A percentile compares a stretch with the other conserved stretches of the same genome.
Conservation (phyloP, 345 rosid species). For the Citropsis articulata region DNA sequence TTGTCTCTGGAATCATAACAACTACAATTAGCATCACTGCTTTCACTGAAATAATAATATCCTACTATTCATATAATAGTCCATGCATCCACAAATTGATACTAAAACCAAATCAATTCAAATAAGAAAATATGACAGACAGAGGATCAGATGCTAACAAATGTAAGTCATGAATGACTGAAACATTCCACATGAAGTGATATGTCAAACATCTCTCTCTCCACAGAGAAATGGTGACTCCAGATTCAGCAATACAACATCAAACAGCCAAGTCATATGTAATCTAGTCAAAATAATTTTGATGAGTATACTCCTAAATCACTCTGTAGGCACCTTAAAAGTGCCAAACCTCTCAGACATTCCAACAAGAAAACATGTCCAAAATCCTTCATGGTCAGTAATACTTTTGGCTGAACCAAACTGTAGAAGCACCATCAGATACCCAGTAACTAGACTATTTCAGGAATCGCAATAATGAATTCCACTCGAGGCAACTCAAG, state of each 20-base stretch:
- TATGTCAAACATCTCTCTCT: background rate
- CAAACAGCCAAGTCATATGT: background rate
- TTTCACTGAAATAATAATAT: background rate
- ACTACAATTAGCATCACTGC: background rate
- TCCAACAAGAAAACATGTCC: background rate
- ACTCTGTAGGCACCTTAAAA: background rate
- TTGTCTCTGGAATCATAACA: too few species aligned
- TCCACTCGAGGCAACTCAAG: background rate
- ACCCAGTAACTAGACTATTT: background rate
- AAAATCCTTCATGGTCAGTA: background rate
- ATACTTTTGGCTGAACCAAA: background rate
- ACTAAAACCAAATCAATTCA: conserved; percentile 3
- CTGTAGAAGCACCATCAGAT: background rate
- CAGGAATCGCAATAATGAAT: background rate
- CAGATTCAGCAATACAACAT: background rate
- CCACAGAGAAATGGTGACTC: background rate
- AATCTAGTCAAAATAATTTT: background rate
- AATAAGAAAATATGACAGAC: background rate
- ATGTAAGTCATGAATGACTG: background rate
- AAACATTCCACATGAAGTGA: background rate
- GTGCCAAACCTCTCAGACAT: background rate
- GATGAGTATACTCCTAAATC: background rate
- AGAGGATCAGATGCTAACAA: background rate
- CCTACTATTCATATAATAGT: background rate
- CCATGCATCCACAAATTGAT: background rate